Evolutionary conservation across 140 eudicot genomes (phyloP), one percentile per base, ranked within the genome.

Genomic region (Stevia rebaudiana): DNA sequence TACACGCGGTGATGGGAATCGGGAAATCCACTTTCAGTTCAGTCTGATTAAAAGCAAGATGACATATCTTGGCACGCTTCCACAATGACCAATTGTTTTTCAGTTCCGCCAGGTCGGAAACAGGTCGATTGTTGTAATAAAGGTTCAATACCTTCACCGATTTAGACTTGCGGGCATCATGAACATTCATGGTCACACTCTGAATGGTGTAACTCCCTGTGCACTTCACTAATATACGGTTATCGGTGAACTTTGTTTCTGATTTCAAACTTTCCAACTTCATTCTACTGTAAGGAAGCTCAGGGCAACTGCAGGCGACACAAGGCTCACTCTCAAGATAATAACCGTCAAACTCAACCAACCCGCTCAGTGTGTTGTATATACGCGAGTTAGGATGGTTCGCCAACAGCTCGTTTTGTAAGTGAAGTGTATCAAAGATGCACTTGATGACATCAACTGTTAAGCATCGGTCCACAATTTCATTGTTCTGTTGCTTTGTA

Each of bases 341-440:
- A 70, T 88, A 94, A 12, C 99, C 99, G 59, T 94, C 99, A 70
- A 94, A 94, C 76, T 94, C 99, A 47, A 94, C 99, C 82, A 94
- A 87, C 68, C 95, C 90, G 75, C 90, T 88, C 77, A 94, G 74
- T 17, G 99, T 94, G 82, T 89, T 94, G 79, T 94, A 94, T 67
- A 94, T 94, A 51, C 97, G 97, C 55, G 99, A 94, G 68, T 94
- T 94, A n/a, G 99, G 99, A 76, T 94, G 99, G 78, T 94, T 94
- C 43, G 99, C 99, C 81, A 94, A 73, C 25, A 94, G 94, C 79
- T 94, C 99, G 68, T 94, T 94, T 67, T 94, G 97, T 8, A 73
- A 69, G 68, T 89, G 97, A 61, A 94, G 97, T 13, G 99, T 94
- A 72, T 94, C 97, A 75, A 80, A 89, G 42, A 94, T 78, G 85